phyloP scores from a whole-genome alignment of 1,284 basidiomycete genomes.

The Ustilago shanxiensis region DNA sequence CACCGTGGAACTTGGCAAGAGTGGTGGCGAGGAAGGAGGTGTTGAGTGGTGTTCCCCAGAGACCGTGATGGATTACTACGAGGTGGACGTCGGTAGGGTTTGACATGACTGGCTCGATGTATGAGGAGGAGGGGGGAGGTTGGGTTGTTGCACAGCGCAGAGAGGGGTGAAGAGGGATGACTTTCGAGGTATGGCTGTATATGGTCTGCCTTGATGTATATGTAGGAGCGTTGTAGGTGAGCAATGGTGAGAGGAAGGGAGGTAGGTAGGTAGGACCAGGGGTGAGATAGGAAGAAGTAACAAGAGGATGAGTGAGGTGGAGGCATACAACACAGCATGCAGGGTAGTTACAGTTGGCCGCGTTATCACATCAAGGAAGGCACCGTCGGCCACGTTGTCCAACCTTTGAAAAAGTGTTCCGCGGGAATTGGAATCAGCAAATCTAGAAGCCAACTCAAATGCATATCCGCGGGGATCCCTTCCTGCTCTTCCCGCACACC shows the following conservation, averaged over 20 bases:
- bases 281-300: not conserved
- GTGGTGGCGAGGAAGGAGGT: conserved; percentile 73
- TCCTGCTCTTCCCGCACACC: not conserved
- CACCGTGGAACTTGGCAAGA: conserved; percentile 68
- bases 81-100: conserved; percentile 72
- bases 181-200: too few species aligned
- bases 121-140: too few species aligned
- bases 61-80: conserved; percentile 82
- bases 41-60: conserved; percentile 82
- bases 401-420: not conserved
- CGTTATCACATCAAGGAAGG: not conserved
- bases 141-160: too few species aligned
- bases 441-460: too few species aligned
- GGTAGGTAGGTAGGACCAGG: not conserved
- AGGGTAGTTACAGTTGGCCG: too few species aligned
- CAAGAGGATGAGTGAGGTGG: not conserved
- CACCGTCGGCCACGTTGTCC: not conserved
- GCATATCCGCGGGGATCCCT: not conserved
- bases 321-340: too few species aligned
- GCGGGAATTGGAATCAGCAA: too few species aligned
- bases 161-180: too few species aligned
- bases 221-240: too few species aligned
- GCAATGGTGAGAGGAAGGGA: too few species aligned
- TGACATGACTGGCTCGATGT: not conserved
- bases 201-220: too few species aligned